phyloP scores from a whole-genome alignment of 306 rosid genomes.

The Casuarina glauca region DNA sequence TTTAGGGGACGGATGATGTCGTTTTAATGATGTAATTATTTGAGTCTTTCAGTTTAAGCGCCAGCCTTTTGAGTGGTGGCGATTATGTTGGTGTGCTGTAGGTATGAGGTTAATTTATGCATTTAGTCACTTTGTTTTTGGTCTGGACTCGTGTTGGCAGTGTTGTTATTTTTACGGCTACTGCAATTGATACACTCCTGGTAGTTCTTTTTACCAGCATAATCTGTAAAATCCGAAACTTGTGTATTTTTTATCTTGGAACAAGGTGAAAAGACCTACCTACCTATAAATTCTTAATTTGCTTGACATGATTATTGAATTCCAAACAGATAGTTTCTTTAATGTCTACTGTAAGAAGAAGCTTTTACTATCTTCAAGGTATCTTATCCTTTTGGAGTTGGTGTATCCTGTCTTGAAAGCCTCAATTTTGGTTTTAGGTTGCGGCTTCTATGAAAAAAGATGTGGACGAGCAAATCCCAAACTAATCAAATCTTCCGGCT shows the following conservation, averaged over 20 bases:
- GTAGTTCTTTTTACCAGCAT: background rate
- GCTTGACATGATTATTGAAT: background rate
- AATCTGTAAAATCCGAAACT: background rate
- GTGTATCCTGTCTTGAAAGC: background rate
- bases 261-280: background rate
- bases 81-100: background rate
- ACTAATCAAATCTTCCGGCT: slow-evolving; percentile 80
- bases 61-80: background rate
- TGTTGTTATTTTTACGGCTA: no score
- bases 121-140: background rate
- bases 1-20: background rate
- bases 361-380: background rate
- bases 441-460: slow-evolving; percentile 91
- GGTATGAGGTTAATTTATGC: background rate
- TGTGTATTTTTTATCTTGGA: background rate
- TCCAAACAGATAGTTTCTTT: background rate
- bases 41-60: background rate
- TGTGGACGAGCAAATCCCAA: slow-evolving; percentile 73
- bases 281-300: background rate
- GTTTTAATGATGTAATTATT: background rate
- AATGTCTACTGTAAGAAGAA: background rate
- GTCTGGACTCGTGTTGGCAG: no score
- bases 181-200: background rate
- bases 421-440: slow-evolving; percentile 54
- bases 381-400: background rate